phyloP scores from a whole-genome alignment of 305 asterid species.

The Plantago lanceolata region DNA sequence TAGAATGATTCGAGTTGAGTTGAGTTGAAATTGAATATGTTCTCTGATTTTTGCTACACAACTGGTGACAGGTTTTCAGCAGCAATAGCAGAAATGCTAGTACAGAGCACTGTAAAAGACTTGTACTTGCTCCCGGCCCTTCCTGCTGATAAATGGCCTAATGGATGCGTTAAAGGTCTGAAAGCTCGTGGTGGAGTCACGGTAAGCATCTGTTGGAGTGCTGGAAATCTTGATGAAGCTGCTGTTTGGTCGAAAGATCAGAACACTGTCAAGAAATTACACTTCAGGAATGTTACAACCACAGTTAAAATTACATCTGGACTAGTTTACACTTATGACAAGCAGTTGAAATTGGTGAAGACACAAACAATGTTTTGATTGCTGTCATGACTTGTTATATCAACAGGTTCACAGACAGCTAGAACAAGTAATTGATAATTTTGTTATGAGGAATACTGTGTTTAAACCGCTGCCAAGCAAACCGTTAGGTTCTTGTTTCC shows the following conservation, averaged over 20 bases:
- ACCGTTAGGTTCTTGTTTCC: no score
- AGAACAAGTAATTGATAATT: no score
- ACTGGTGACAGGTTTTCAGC: slow-evolving; percentile 51
- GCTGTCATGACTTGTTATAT: neutral
- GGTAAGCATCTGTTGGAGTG: slow-evolving; percentile 58
- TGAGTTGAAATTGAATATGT: neutral
- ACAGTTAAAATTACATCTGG: slow-evolving; percentile 36
- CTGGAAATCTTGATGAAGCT: slow-evolving; percentile 54
- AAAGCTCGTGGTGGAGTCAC: slow-evolving; percentile 60
- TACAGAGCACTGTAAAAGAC: slow-evolving; percentile 65
- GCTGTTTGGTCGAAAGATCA: slow-evolving; percentile 47
- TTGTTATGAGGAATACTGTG: no score
- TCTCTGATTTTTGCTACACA: neutral
- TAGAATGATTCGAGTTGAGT: neutral
- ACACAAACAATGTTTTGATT: slow-evolving; percentile 22
- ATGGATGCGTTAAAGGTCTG: slow-evolving; percentile 59
- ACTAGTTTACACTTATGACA: slow-evolving; percentile 49
- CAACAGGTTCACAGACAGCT: neutral
- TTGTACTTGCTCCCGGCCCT: slow-evolving; percentile 70
- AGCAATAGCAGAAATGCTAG: slow-evolving; percentile 77
- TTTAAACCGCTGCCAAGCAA: no score
- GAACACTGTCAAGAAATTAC: slow-evolving; percentile 35
- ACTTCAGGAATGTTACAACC: slow-evolving; percentile 40
- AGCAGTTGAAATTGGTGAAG: slow-evolving; percentile 43
- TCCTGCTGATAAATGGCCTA: slow-evolving; percentile 61